Base-by-base conservation (phyloP, 768 basidiomycete genomes). In the Baorangia bicolor region DNA sequence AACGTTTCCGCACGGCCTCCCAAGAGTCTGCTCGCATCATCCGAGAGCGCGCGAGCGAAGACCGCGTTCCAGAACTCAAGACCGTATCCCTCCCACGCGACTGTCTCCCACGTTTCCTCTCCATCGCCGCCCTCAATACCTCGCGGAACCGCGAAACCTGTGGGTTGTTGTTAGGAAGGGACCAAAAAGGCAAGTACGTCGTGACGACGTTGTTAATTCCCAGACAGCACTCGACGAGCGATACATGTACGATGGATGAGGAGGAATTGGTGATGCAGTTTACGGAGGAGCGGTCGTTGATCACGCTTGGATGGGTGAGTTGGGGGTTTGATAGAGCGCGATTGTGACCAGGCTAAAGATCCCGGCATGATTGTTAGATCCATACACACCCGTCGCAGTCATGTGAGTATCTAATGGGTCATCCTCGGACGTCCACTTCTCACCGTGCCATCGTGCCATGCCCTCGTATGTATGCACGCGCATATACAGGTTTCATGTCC, bases 231-330 rank as follows among this genome's bases (percentile, higher is more conserved):
- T 87, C 90, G 56, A 92, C 92, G 59, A 85, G 87, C 55, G 92
- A 96, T 74, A 92, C 92, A n/a, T 96, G 94, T 70, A 85, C 86
- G 31, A 95, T 94, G 88, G 87, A 92, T 50, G 86, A 89, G 66
- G 94, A 95, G 63, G 93, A 95, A 68, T 74, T 92, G 43, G 90
- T 94, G 8, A 73, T 94, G 72, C 82, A 84, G 62, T 92, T 95
- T 67, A 92, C 91, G 61, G 90, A 93, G 66, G 84, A 87, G 66
- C 75, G 89, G 58, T 83, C 81, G 61, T 71, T 95, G 64, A 87
- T 95, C 47, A 94, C 93, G 8, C 81, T 96, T 44, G 94, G 94
- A 56, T 97, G 94, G 94, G 92, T 94, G 61, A 59, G 86, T 64
- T 51, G 53, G 10, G n/a, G 25, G 27, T 30, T 30, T 35, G 30